These are phyloP conservation scores for Aristolochia contorta DNA, from an alignment of 164 flowering plant genomes.

Conservation along the genomic window DNA sequence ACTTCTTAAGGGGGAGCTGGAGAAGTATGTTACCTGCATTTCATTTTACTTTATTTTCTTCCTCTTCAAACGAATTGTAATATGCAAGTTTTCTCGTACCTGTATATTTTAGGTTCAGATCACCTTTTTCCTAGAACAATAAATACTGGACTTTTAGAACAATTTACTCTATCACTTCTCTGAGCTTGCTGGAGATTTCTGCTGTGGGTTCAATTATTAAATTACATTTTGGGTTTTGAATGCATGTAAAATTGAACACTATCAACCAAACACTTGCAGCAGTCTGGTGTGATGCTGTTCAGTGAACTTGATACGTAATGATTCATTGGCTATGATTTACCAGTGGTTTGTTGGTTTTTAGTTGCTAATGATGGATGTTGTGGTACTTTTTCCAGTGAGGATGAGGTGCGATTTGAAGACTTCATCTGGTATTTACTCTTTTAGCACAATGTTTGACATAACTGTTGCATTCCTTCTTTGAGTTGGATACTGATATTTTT, in stretches of 20 bases:
- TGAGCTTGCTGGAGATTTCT: too few species aligned
- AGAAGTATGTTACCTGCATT: conserved; percentile 10
- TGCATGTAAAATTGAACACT: too few species aligned
- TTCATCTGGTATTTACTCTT: conserved; percentile 73
- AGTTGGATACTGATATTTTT: not conserved
- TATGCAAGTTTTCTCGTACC: not conserved
- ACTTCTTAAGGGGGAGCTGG: conserved; percentile 47
- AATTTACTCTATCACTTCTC: too few species aligned
- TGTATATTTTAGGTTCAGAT: too few species aligned
- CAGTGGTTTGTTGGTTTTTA: not conserved
- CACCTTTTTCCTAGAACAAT: too few species aligned
- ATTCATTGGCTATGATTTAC: too few species aligned
- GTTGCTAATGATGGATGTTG: conserved; percentile 6
- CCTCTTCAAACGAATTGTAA: not conserved
- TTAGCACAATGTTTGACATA: not conserved
- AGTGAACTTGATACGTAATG: too few species aligned
- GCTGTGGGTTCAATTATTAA: too few species aligned
- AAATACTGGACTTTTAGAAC: too few species aligned
- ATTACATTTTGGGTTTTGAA: too few species aligned
- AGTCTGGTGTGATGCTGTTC: too few species aligned
- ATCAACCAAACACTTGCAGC: too few species aligned
- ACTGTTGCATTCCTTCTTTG: not conserved
- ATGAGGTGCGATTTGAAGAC: conserved; percentile 73
- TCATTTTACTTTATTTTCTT: not conserved
- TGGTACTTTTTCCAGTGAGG: conserved; percentile 48